phyloP scores from a whole-genome alignment of 495 filamentous ascomycete species.

The Podospora anserina region DNA sequence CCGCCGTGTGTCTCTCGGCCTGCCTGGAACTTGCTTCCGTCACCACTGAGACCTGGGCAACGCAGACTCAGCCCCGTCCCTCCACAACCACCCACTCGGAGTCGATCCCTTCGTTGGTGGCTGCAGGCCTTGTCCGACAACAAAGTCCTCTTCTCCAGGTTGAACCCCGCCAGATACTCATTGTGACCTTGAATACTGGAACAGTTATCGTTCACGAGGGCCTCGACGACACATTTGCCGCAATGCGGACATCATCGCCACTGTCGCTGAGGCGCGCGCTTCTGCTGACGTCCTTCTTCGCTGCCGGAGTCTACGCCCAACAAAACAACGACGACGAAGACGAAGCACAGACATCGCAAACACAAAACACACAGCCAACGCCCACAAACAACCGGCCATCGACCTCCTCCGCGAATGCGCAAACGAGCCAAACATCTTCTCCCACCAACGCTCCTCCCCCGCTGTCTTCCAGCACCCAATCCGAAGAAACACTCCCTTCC shows the following conservation, averaged over 20 bases:
- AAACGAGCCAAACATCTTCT: conserved; percentile 1
- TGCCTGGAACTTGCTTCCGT: not conserved
- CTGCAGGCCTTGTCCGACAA: conserved; percentile 24
- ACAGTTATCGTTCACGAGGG: too few species aligned
- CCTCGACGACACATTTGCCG: conserved; percentile 1
- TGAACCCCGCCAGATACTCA: not conserved
- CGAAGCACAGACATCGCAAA: not conserved
- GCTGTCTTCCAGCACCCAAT: conserved; percentile 7
- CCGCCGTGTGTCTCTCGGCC: not conserved
- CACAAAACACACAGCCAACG: not conserved
- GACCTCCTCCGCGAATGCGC: not conserved
- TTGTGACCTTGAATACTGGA: not conserved
- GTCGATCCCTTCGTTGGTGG: conserved; percentile 14
- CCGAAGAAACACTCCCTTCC: not conserved
- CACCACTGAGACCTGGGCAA: conserved; percentile 17
- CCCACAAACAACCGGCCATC: not conserved
- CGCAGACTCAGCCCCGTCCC: conserved; percentile 6
- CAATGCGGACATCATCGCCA: conserved; percentile 28
- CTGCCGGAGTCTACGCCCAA: conserved; percentile 37
- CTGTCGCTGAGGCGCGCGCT: conserved; percentile 37
- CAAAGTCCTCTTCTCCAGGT: conserved; percentile 1
- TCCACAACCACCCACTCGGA: conserved; percentile 5
- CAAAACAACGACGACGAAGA: conserved; percentile 14
- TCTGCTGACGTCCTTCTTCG: conserved; percentile 33
- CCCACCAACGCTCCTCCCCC: not conserved